Percentiles rank a stretch among this genome's conserved stretches.
Evolutionary conservation across 2,329 filamentous ascomycete genomes (phyloP).

Genomic region (Penicillium italicum): DNA sequence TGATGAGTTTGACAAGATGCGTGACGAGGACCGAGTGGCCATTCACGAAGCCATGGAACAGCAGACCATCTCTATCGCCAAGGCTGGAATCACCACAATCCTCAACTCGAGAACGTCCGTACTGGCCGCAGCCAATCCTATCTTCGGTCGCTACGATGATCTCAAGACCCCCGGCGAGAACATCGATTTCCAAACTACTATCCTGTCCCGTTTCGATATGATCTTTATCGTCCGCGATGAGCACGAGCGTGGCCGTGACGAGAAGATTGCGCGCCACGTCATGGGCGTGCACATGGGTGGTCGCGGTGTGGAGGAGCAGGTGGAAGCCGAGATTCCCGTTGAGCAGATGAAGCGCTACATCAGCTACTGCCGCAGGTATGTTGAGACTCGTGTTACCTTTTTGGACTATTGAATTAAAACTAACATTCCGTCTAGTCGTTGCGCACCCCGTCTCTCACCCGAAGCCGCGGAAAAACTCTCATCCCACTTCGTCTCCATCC

Average conservation of each 20-base stretch:
- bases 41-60: conserved; percentile 99
- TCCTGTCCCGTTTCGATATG: conserved; percentile 98
- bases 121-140: conserved; percentile 90
- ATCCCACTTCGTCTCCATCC: conserved; percentile 94
- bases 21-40: conserved; percentile 93
- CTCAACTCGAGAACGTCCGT: conserved; percentile 94
- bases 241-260: conserved; percentile 83
- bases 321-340: conserved; percentile 83
- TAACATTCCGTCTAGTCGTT: conserved; percentile 58
- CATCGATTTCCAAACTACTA: conserved; percentile 98
- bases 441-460: conserved; percentile 82
- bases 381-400: conserved; percentile 16
- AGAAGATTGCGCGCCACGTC: conserved; percentile 92
- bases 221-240: conserved; percentile 98
- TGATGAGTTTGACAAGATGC: conserved; percentile 99
- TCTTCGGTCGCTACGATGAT: conserved; percentile 97
- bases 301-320: conserved; percentile 73
- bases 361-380: conserved; percentile 91
- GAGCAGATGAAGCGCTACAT: conserved; percentile 98
- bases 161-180: conserved; percentile 97
- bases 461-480: conserved; percentile 94
- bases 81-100: conserved; percentile 97
- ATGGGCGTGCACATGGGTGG: conserved; percentile 97
- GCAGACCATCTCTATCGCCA: conserved; percentile 98
- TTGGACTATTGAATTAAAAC: background rate